A percentile compares a stretch with the other conserved stretches of the same genome.
Conservation (phyloP, 2,329 filamentous ascomycete genomes). For the Dactylellina parvicollis region DNA sequence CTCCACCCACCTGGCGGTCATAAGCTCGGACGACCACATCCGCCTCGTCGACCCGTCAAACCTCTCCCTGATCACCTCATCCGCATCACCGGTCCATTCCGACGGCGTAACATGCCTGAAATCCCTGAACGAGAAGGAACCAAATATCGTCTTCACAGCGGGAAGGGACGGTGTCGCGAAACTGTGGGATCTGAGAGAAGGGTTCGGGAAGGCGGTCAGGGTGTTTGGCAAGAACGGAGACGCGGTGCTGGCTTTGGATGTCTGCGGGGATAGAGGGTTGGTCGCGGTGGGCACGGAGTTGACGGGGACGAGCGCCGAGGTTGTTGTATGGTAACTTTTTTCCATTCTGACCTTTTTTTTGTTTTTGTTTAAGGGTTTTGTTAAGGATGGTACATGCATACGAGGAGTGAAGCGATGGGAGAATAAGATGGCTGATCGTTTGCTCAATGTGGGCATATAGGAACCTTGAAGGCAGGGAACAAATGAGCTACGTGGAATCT, state of each 20-base stretch:
- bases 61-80: conserved; percentile 66
- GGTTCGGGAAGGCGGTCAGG: conserved; percentile 64
- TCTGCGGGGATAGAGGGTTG: conserved; percentile 68
- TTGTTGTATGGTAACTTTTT: conserved; percentile 69
- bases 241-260: conserved; percentile 73
- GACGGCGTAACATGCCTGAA: conserved; percentile 73
- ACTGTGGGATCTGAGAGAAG: conserved; percentile 72
- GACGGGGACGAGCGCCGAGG: conserved; percentile 70
- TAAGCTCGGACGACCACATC: conserved; percentile 76
- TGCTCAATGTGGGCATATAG: conserved; percentile 62
- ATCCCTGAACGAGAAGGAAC: conserved; percentile 67
- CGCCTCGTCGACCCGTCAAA: conserved; percentile 71
- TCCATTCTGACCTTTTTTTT: background rate
- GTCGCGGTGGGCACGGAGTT: conserved; percentile 79
- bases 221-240: conserved; percentile 62
- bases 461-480: conserved; percentile 55
- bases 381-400: no score
- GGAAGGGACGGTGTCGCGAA: conserved; percentile 76
- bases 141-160: conserved; percentile 71
- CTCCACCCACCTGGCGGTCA: conserved; percentile 68
- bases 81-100: conserved; percentile 66
- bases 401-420: conserved; percentile 58
- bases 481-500: conserved; percentile 70
- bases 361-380: no score
- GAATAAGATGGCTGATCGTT: conserved; percentile 65